phyloP scores from a whole-genome alignment of 2,329 filamentous ascomycete species.

The Thermoascus crustaceus region DNA sequence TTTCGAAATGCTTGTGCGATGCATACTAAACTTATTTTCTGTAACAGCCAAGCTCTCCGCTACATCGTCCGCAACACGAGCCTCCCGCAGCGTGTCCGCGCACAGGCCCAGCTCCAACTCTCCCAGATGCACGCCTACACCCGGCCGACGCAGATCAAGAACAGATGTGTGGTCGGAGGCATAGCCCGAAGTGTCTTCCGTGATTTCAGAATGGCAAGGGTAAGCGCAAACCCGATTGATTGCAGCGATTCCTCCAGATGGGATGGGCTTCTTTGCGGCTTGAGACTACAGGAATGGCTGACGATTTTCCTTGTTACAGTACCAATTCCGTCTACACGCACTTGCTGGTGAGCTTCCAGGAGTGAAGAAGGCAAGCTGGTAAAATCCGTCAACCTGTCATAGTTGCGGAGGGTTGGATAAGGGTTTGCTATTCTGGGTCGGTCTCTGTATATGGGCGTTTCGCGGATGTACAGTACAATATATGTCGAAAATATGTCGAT shows the following conservation, averaged over 20 bases:
- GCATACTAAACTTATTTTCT: not conserved
- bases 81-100: slow-evolving; percentile 70
- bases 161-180: slow-evolving; percentile 87
- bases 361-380: slow-evolving; percentile 96
- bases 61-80: slow-evolving; percentile 92
- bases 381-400: slow-evolving; percentile 23
- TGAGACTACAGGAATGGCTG: slow-evolving; percentile 10
- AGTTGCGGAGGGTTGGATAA: slow-evolving; percentile 2
- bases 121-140: slow-evolving; percentile 96
- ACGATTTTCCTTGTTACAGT: slow-evolving; percentile 49
- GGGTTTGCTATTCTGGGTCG: slow-evolving; percentile 10
- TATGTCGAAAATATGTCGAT: not conserved
- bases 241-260: too few relatives aligned
- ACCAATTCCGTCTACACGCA: slow-evolving; percentile 85
- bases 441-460: slow-evolving; percentile 3
- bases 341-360: slow-evolving; percentile 78
- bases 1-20: not conserved
- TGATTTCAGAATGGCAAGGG: slow-evolving; percentile 85
- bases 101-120: slow-evolving; percentile 86
- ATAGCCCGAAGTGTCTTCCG: slow-evolving; percentile 82
- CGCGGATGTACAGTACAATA: slow-evolving; percentile 1
- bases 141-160: slow-evolving; percentile 83
- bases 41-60: slow-evolving; percentile 71
- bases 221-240: slow-evolving; percentile 45
- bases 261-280: too few relatives aligned